Evolutionary conservation across 768 basidiomycete species (phyloP).

Genomic region (Calvatia gigantea): DNA sequence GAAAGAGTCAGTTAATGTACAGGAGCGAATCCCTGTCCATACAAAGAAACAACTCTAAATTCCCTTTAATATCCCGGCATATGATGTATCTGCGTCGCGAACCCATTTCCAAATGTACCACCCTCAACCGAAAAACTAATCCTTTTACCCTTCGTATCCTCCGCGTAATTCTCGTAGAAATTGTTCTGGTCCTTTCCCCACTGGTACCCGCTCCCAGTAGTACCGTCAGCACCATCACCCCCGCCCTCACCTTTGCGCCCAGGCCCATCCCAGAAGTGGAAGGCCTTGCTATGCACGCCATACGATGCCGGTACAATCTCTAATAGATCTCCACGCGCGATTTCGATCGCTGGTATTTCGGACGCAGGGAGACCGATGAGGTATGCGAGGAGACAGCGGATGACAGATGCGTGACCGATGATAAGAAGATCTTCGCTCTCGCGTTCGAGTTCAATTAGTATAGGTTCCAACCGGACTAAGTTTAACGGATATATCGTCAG

Average conservation of each 20-base stretch:
- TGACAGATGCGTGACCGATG: conserved; percentile 96
- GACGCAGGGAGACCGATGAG: conserved; percentile 91
- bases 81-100: background rate
- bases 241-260: conserved; percentile 48
- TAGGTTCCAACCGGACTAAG: conserved; percentile 93
- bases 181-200: conserved; percentile 60
- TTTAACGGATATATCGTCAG: too few species aligned
- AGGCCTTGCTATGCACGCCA: conserved; percentile 87
- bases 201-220: conserved; percentile 21
- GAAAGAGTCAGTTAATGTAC: too few species aligned
- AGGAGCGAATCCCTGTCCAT: too few species aligned
- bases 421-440: conserved; percentile 94
- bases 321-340: conserved; percentile 93
- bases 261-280: conserved; percentile 90
- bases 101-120: conserved; percentile 1
- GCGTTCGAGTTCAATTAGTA: conserved; percentile 90
- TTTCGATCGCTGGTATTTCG: conserved; percentile 96
- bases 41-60: too few species aligned
- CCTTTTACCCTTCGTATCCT: conserved; percentile 65
- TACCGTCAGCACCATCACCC: too few species aligned
- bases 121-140: conserved; percentile 26
- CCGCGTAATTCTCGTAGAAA: conserved; percentile 88
- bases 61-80: background rate
- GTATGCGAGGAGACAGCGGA: conserved; percentile 91
- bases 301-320: conserved; percentile 89